Base-by-base conservation (phyloP, 192 early-diverging fungal genomes). In the Coemansia sp. region DNA sequence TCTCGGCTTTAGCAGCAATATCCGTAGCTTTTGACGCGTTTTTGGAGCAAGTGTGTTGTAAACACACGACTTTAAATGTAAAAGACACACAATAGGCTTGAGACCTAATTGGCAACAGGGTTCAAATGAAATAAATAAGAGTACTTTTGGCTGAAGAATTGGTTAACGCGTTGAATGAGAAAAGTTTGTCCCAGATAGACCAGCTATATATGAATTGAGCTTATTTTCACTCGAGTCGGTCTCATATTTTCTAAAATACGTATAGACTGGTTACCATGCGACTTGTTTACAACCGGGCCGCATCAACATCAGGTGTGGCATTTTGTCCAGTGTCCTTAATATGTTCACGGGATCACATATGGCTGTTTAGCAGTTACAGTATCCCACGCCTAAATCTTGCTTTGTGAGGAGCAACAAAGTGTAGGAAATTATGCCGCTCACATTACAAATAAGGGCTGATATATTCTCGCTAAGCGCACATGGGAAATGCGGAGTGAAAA, bases 291-390 rank as follows among this genome's bases (percentile, higher is more conserved):
- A 29, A 55, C 19, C 53, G 14, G 53, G 8, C 11, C 17, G 29
- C 29, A n/a, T 17, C 2, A 55, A n/a, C 23, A 29, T 27, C 8
- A 6, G 24, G 53, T 55, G 53, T 55, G 15, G 53, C 53, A 55
- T 29, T 55, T 24, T 55, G 53, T 29, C 23, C 24, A 55, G 25
- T 55, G 53, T 55, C 53, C 51, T 53, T 25, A 55, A 55, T n/a
- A 25, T 55, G 53, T 29, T 55, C 53, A 55, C 53, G 53, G 53
- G n/a, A 17, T 55, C 25, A 55, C 53, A 55, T 55, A 29, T 25
- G 29, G 12, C 24, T 55, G 27, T 29, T 29, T 15, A 25, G 53
- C 53, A 55, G 53, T 55, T 55, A 55, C n/a, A 29, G 24, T 55
- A 55, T 55, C 53, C 53, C 53, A 55, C 53, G 53, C 19, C 27